Evolutionary conservation across 2,329 filamentous ascomycete species (phyloP).

Genomic region (Colletotrichum spinosum): DNA sequence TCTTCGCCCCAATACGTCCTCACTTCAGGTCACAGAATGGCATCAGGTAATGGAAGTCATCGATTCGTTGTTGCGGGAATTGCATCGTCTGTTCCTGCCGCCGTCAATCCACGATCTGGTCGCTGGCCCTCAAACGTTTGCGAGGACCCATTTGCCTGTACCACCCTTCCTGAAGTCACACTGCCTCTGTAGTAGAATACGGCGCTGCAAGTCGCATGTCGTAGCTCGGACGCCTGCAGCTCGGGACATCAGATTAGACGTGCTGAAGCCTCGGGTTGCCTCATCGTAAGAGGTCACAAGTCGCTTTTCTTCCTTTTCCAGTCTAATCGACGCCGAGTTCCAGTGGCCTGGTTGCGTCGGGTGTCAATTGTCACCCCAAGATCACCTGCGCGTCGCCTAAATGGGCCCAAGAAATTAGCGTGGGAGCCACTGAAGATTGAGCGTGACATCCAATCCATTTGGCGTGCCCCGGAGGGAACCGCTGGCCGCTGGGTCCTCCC

Average conservation of each 20-base stretch:
- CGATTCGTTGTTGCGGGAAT: conserved; percentile 17
- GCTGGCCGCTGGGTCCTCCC: conserved; percentile 2
- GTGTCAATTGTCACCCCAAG: conserved; percentile 23
- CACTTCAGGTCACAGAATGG: background rate
- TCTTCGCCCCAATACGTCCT: background rate
- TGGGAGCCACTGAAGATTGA: conserved; percentile 25
- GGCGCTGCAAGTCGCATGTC: too few species aligned
- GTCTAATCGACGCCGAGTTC: too few species aligned
- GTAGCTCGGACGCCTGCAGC: too few species aligned
- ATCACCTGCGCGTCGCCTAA: conserved; percentile 26
- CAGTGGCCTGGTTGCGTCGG: background rate
- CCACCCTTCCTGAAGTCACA: too few species aligned
- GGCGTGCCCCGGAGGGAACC: conserved; percentile 27
- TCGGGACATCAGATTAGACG: too few species aligned
- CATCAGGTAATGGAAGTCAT: conserved; percentile 11
- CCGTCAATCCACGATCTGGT: conserved; percentile 8
- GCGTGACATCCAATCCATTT: conserved; percentile 28
- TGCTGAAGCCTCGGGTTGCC: too few species aligned
- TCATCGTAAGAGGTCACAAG: background rate
- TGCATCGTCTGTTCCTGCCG: conserved; percentile 22
- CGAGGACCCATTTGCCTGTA: background rate
- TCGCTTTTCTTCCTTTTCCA: too few species aligned
- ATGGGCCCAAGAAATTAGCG: conserved; percentile 16
- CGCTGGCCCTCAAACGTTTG: conserved; percentile 6
- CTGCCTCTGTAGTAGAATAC: too few species aligned